Percentiles rank a stretch among this genome's conserved stretches.
phyloP scores from a whole-genome alignment of 2,329 filamentous ascomycete genomes.

The Sporothrix dimorphospora region DNA sequence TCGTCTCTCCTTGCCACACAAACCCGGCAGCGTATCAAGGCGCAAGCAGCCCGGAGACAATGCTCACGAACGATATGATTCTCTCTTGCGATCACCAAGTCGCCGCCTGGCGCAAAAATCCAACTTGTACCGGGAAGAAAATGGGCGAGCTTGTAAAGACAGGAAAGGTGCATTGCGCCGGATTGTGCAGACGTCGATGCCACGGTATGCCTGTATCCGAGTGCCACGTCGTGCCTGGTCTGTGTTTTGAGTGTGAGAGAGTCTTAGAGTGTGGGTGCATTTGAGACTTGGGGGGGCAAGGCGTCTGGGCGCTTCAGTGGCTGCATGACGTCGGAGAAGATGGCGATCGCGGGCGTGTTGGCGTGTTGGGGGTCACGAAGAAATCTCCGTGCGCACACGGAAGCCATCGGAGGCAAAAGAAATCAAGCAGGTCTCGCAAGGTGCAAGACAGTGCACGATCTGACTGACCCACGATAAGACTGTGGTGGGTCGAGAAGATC shows the following conservation, averaged over 20 bases:
- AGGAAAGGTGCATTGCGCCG: not conserved
- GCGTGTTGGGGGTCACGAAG: not conserved
- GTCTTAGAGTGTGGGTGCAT: not conserved
- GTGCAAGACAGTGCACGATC: not conserved
- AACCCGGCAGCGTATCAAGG: constrained; percentile 5
- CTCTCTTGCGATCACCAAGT: not conserved
- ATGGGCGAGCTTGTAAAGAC: not conserved
- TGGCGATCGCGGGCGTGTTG: constrained; percentile 15
- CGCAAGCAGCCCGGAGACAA: not conserved
- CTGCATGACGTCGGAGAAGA: constrained; percentile 28
- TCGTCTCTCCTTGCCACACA: constrained; percentile 7
- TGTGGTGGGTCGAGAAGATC: not conserved
- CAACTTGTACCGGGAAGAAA: not conserved
- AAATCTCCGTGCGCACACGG: not conserved
- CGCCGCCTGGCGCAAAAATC: no score
- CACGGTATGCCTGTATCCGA: not conserved
- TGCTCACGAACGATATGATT: not conserved
- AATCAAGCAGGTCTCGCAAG: not conserved
- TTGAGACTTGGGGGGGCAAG: not conserved
- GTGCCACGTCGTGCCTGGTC: not conserved
- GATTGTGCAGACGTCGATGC: constrained; percentile 8
- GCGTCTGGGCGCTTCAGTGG: constrained; percentile 6
- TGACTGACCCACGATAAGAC: not conserved
- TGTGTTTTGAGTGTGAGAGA: not conserved
- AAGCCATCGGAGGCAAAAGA: not conserved